These are phyloP conservation scores for Neurospora africana DNA, from an alignment of 495 filamentous ascomycete species.

Conservation along the genomic window DNA sequence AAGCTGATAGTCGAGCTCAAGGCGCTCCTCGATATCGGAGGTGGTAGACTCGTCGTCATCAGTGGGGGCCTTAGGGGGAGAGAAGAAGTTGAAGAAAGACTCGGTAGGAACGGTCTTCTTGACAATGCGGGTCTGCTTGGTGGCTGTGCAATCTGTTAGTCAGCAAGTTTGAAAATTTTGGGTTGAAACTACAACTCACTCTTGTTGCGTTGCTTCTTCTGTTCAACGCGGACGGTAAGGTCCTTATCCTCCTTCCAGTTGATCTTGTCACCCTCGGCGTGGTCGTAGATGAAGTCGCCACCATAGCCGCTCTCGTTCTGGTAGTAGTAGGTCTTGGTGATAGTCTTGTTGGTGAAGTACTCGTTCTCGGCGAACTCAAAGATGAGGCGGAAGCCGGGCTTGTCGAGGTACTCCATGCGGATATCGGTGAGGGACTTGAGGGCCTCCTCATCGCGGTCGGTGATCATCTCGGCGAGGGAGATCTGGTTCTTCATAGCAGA, in stretches of 20 bases:
- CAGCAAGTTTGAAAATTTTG: neutral
- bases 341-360: slow-evolving; percentile 91
- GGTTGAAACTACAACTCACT: slow-evolving; percentile 49
- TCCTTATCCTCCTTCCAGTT: slow-evolving; percentile 93
- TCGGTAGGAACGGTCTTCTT: slow-evolving; percentile 98
- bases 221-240: slow-evolving; percentile 86
- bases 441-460: slow-evolving; percentile 86
- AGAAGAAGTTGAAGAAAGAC: slow-evolving; percentile 99
- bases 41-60: slow-evolving; percentile 69
- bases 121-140: slow-evolving; percentile 96
- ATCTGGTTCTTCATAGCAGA: slow-evolving; percentile 99
- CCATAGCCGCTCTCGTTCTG: slow-evolving; percentile 97
- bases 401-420: slow-evolving; percentile 97
- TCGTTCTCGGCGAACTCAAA: slow-evolving; percentile 94
- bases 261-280: slow-evolving; percentile 95
- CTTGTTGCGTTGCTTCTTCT: slow-evolving; percentile 99
- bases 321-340: slow-evolving; percentile 99
- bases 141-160: slow-evolving; percentile 52
- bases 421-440: slow-evolving; percentile 89
- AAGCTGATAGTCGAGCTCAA: slow-evolving; percentile 97
- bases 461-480: slow-evolving; percentile 94
- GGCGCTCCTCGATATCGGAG: slow-evolving; percentile 89
- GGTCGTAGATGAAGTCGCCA: slow-evolving; percentile 99
- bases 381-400: slow-evolving; percentile 93
- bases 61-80: slow-evolving; percentile 76